Evolutionary conservation across 805 yeast species (phyloP), one percentile per base, ranked within the genome.

Genomic region (Teunomyces aglyptinius): DNA sequence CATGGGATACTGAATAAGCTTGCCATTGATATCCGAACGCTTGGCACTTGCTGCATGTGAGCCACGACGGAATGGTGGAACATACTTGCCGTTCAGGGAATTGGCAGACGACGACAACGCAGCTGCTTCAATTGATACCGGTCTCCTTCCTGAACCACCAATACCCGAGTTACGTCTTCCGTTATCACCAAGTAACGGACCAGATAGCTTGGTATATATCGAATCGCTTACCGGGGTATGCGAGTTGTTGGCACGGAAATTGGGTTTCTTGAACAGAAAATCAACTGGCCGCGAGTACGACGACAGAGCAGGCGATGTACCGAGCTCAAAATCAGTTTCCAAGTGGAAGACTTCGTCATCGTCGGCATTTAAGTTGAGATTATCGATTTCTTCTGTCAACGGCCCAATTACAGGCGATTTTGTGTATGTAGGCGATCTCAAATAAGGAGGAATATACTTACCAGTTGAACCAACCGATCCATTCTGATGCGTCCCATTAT

Each of bases 21-120:
- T 41, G 6, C 41, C 33, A 7, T 34, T 38, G 26, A 32, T 28
- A 7, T 45, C 50, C 36, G 29, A 26, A 29, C 39, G 32, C 10
- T 42, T 43, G 27, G 38, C 29, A 6, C n/a, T 20, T 13, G 46
- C 36, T 12, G 51, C 35, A 31, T 64, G 68, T 4, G 83, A 77
- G 0, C 80, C 77, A 59, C 90, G 73, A 52, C 84, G 68, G 56
- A 78, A 83, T n/a, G 90, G 90, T 16, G 91, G 91, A 33, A 85
- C 69, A 55, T 85, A 85, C 58, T 81, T 83, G 3, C 86, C 86
- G 32, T 72, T 65, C 26, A 58, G 31, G 20, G 52, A 46, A 20
- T 49, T 40, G 5, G 51, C 49, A 19, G 55, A 50, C 10, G 47
- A 34, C 18, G 51, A 51, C 36, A 48, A 27, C 1, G 49, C 41